Conservation (phyloP, 2,329 filamentous ascomycete species). For the Periglandula ipomoeae region DNA sequence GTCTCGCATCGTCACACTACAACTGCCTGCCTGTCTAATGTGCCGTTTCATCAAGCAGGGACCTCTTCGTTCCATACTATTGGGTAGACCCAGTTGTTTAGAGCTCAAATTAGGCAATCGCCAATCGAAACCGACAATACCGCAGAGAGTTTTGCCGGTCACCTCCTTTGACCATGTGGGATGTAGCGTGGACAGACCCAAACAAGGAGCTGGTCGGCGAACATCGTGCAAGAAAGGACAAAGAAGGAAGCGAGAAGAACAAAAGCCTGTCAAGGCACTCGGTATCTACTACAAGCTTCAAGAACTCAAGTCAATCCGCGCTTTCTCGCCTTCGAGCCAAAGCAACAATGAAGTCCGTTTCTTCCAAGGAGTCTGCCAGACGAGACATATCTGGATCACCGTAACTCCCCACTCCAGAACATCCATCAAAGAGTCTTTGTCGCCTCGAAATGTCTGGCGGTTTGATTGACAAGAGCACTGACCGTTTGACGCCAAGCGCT, state of each 20-base stretch:
- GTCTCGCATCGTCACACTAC: slow-evolving; percentile 3
- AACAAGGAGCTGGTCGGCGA: slow-evolving; percentile 44
- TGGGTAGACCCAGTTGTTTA: not conserved
- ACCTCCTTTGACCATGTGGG: slow-evolving; percentile 38
- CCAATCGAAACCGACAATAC: not conserved
- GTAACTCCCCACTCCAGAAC: not conserved
- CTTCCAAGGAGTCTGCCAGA: slow-evolving; percentile 3
- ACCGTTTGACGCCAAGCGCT: not conserved
- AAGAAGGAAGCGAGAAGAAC: slow-evolving; percentile 10
- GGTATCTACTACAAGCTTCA: slow-evolving; percentile 8
- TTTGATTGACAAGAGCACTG: not conserved
- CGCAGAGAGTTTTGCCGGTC: not conserved
- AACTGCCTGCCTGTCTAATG: not conserved
- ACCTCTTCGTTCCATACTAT: slow-evolving; percentile 6
- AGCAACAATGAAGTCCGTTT: slow-evolving; percentile 6
- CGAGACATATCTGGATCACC: not conserved
- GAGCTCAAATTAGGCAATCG: not conserved
- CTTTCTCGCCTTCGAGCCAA: slow-evolving; percentile 22
- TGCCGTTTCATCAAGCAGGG: slow-evolving; percentile 6
- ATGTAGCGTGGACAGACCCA: slow-evolving; percentile 50
- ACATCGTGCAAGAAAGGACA: slow-evolving; percentile 39
- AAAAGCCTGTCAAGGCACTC: slow-evolving; percentile 5
- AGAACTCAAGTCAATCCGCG: slow-evolving; percentile 2
- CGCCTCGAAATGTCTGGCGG: slow-evolving; percentile 5
- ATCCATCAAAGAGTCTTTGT: not conserved